These are phyloP conservation scores for Spathaspora boniae DNA, from an alignment of 805 yeast species.

Conservation along the genomic window DNA sequence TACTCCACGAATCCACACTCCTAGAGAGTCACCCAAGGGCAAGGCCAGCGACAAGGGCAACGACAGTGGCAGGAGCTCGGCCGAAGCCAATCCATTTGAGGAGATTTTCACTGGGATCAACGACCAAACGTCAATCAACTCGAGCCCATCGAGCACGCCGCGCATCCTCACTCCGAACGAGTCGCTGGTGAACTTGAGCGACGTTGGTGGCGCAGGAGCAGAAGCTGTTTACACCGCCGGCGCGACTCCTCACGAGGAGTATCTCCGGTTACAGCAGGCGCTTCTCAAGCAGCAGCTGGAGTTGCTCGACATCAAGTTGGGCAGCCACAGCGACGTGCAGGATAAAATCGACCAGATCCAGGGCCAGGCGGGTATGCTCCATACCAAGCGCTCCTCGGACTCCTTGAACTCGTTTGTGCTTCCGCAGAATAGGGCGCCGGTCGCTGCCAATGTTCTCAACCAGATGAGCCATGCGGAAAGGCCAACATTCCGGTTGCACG, in stretches of 20 bases:
- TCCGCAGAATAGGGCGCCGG: conserved; percentile 1
- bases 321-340: conserved; percentile 1
- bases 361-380: conserved; percentile 1
- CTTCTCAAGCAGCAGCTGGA: conserved; percentile 36
- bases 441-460: conserved; percentile 4
- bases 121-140: too few species aligned
- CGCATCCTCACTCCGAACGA: conserved; percentile 10
- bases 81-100: conserved; percentile 38
- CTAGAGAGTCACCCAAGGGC: conserved; percentile 22
- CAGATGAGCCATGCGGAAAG: conserved; percentile 2
- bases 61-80: too few species aligned
- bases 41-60: too few species aligned
- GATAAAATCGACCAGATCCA: not conserved
- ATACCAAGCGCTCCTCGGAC: conserved; percentile 3
- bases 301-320: conserved; percentile 4
- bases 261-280: conserved; percentile 36
- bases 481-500: conserved; percentile 4
- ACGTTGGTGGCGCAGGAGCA: too few species aligned
- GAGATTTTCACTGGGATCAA: conserved; percentile 16
- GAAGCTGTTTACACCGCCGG: conserved; percentile 2
- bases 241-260: conserved; percentile 30
- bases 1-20: conserved; percentile 36
- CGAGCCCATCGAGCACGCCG: conserved; percentile 3
- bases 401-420: conserved; percentile 9
- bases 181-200: conserved; percentile 10